A percentile compares a stretch with the other conserved stretches of the same genome.
These are phyloP conservation scores for Homolaphlyctis polyrhiza DNA, from an alignment of 371 early-diverging fungal genomes.

Conservation along the genomic window DNA sequence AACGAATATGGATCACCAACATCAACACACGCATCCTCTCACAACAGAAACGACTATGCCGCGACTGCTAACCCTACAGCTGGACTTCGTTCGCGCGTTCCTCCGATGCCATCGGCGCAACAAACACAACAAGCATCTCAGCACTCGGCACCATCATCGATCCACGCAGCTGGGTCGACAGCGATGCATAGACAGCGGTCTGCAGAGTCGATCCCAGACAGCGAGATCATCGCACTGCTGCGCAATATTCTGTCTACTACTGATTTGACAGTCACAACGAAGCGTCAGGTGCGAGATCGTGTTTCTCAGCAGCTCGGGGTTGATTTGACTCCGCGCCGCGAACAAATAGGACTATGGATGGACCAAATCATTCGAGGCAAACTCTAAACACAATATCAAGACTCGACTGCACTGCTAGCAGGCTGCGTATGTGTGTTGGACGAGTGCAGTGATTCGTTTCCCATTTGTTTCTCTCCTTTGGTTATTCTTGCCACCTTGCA, in stretches of 20 bases:
- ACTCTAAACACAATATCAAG: slow-evolving; percentile 12
- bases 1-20: no score
- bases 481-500: no score
- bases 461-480: no score
- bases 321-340: slow-evolving; percentile 71
- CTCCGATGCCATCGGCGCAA: no score
- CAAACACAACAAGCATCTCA: no score
- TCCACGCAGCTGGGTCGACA: slow-evolving; percentile 2
- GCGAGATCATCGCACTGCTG: slow-evolving; percentile 75
- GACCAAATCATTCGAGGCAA: slow-evolving; percentile 39
- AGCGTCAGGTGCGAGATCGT: slow-evolving; percentile 72
- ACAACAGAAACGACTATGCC: no score
- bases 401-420: not conserved
- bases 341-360: slow-evolving; percentile 57
- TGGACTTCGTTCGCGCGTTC: no score
- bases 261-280: slow-evolving; percentile 48
- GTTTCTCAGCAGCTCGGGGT: slow-evolving; percentile 66
- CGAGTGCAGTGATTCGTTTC: no score
- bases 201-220: slow-evolving; percentile 84
- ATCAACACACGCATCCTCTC: no score
- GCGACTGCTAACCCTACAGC: no score
- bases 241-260: slow-evolving; percentile 70
- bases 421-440: no score
- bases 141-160: slow-evolving; percentile 4
- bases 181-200: slow-evolving; percentile 19